Evolutionary conservation across 2,329 filamentous ascomycete genomes (phyloP), one percentile per base, ranked within the genome.

Genomic region (Lanzia echinophila): DNA sequence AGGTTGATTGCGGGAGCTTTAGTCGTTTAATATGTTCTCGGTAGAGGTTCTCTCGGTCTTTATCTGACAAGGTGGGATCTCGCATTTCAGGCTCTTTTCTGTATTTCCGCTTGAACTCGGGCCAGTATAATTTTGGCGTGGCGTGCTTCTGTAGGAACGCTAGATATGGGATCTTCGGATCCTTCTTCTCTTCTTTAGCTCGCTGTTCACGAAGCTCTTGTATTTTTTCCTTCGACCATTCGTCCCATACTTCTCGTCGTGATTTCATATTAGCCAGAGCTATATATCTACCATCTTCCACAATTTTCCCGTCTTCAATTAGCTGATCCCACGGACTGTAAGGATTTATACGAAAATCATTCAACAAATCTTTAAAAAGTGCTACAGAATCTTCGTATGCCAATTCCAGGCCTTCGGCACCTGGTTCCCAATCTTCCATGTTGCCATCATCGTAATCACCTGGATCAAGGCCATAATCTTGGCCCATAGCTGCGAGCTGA

Each of bases 61-160:
- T 89, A 64, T 92, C 89, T 33, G 75, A 73, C 22, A 91, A 75
- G 48, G 77, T 79, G 31, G 81, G 74, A 56, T 92, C 87, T 57
- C 85, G 87, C 87, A 99, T 90, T 50, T 84, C 79, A 0, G 80
- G 70, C 59, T 95, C 90, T 60, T 87, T 91, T 60, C 86, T 87
- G 71, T 83, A 94, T 68, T 96, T 99, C 33, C 94, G 79, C 64
- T 88, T 90, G 72, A 99, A 99, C 68, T 99, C 94, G 0, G 89
- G 86, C 94, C 94, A 99, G 75, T 95, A 99, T 1, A 99, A 78
- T 71, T 96, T 97, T 0, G 89, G 86, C 0, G 86, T 94, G 0
- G 91, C 92, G 61, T 90, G 81, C 47, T 86, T 81, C 59, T 92
- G 83, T 31, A 99, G 75, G 59, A 99, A 87, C 0, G 81, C 79